Evolutionary conservation across 495 filamentous ascomycete genomes (phyloP), one percentile per base, ranked within the genome.

Genomic region (Penicillium canescens): DNA sequence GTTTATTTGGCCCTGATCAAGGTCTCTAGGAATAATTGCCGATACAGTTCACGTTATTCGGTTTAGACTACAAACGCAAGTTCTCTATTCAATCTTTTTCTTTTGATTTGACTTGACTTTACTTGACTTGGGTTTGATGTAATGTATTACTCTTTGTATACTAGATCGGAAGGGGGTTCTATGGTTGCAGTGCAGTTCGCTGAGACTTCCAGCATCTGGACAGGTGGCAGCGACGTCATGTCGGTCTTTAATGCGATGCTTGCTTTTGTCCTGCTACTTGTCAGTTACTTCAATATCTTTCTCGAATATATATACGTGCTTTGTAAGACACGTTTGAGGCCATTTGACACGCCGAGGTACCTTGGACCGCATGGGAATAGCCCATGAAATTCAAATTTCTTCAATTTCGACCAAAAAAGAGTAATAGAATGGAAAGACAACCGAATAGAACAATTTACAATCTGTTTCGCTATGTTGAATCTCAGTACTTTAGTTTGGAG

Each of bases 11-110:
- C 46, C 13, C 31, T 41, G 6, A 20, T 13, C 46, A 31, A 24
- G 31, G 44, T 31, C 28, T 31, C 42, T 12, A 18, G 28, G 42
- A 42, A 53, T 53, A 46, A 44, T 46, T 31, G 28, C 28, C 4
- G 6, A 31, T 31, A 31, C 7, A 8, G 28, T 31, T 9, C 0
- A 31, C 6, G 28, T 31, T 31, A 35, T 12, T 45, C 28, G 42
- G 42, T 14, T 34, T 45, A 45, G 42, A 45, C 53, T 51, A 20
- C 52, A 57, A 33, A 52, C 52, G 50, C 52, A 50, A 26, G 37
- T 48, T 54, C 31, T 18, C 34, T 35, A 42, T 7, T 13, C 43
- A 18, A 18, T 18, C 18, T 18, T 18, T 18, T n/a, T 50, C 38
- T 23, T 46, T 47, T 40, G 16, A 6, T 10, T 31, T 31, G 28